Evolutionary conservation across 2,329 filamentous ascomycete species (phyloP), one percentile per base, ranked within the genome.

Genomic region (Monosporascus sp.): DNA sequence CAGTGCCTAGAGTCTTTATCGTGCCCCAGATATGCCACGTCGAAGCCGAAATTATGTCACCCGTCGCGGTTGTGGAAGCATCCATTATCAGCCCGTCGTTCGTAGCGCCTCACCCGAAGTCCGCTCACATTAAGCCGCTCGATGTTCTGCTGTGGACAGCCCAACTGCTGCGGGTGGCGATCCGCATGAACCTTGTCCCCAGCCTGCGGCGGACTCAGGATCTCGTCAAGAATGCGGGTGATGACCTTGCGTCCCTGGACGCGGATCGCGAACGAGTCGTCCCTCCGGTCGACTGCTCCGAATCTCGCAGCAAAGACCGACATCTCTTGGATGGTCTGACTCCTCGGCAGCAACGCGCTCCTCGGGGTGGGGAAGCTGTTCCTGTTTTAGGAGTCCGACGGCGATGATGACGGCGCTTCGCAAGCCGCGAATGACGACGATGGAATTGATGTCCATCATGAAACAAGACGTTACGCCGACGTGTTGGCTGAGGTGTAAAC

Each of bases 291-390:
- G 15, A 70, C 60, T 3, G 65, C 58, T 3, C 63, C 68, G 7
- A 71, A 58, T n/a, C 65, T 52, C 22, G 67, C 62, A 14, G 68
- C 69, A 44, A 71, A 70, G 5, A 71, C 65, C 15, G 69, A 65
- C 15, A 71, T 56, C 49, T 70, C 65, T 54, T 70, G 68, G 20
- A 71, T 71, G 5, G 69, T 71, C 49, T 67, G 65, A 51, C 68
- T 71, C 24, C 68, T 61, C 17, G 67, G 67, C 20, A 71, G 51
- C 40, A 67, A 57, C n/a, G 66, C 65, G n/a, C 64, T 58, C n/a
- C 54, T 62, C 64, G 7, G 67, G 68, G 49, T 68, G 66, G n/a
- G 64, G 63, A 5, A 64, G 60, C 53, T 68, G 66, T 50, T 71
- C 68, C 55, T 70, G 68, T 51, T 68, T 67, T 31, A 71, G 56